Percentiles rank a stretch among this genome's conserved stretches.
phyloP scores from a whole-genome alignment of 495 filamentous ascomycete genomes.

The Rostrohypoxylon terebratum region DNA sequence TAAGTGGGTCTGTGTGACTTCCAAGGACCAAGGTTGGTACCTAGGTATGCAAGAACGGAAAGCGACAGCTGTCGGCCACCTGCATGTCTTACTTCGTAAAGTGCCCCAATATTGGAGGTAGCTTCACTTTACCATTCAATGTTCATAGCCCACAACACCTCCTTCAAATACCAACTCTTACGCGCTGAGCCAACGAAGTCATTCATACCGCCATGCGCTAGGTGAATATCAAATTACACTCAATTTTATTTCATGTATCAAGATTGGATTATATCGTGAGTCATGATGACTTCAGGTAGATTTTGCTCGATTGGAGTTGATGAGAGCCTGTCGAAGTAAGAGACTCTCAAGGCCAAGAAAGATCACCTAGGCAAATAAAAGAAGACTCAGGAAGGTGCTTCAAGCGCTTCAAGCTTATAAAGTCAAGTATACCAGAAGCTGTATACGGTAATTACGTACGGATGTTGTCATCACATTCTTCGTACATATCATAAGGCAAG shows the following conservation, averaged over 20 bases:
- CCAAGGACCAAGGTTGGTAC: too few relatives aligned
- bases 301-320: background rate
- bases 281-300: background rate
- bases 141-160: background rate
- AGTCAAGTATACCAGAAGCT: background rate
- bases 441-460: background rate
- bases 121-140: background rate
- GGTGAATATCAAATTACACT: background rate
- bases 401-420: background rate
- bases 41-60: background rate
- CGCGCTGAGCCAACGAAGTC: background rate
- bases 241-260: background rate
- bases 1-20: background rate
- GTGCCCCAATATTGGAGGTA: too few relatives aligned
- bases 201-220: background rate
- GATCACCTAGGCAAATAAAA: background rate
- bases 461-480: background rate
- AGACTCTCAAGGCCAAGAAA: conserved; percentile 9
- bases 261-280: background rate
- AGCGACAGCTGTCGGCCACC: background rate
- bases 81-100: background rate
- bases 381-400: background rate
- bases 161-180: background rate
- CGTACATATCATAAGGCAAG: background rate
- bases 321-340: background rate